Evolutionary conservation across 352 stramenopile species (phyloP).

Genomic region (Globisporangium nodosum): DNA sequence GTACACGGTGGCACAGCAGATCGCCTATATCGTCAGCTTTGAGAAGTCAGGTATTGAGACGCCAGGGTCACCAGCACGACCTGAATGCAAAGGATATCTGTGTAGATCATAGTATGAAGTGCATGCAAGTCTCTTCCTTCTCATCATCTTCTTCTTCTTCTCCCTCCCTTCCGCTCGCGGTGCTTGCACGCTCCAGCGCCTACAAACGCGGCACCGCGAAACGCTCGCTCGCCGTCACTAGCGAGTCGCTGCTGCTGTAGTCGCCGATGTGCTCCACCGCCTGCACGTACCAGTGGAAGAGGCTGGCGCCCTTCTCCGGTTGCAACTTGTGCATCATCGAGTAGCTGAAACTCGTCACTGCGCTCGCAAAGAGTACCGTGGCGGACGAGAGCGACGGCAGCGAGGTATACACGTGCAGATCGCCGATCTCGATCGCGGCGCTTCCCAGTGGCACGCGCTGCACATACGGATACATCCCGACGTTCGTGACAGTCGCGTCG

Average conservation of each 20-base stretch:
- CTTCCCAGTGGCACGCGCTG: slow-evolving; percentile 14
- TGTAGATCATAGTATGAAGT: no score
- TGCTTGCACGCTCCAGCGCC: no score
- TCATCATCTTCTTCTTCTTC: no score
- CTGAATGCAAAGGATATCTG: no score
- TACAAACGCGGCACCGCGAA: no score
- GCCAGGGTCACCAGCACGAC: no score
- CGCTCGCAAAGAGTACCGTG: slow-evolving; percentile 44
- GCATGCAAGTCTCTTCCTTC: no score
- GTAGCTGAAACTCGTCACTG: slow-evolving; percentile 50
- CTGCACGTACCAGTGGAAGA: slow-evolving; percentile 51
- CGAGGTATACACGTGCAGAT: slow-evolving; percentile 52
- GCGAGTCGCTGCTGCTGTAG: slow-evolving; percentile 29
- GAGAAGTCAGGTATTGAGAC: no score
- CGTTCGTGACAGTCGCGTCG: slow-evolving; percentile 31
- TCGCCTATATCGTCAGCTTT: no score
- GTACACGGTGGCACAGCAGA: no score
- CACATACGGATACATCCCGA: slow-evolving; percentile 25
- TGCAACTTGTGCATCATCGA: slow-evolving; percentile 62
- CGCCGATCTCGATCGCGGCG: slow-evolving; percentile 26
- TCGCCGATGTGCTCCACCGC: slow-evolving; percentile 42
- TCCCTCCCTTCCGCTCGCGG: no score
- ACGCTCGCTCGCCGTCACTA: slow-evolving; percentile 32
- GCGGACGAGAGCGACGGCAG: slow-evolving; percentile 46
- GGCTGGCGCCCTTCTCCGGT: slow-evolving; percentile 17